phyloP scores from a whole-genome alignment of 2,329 filamentous ascomycete genomes.

The Diaporthe aspalathi region DNA sequence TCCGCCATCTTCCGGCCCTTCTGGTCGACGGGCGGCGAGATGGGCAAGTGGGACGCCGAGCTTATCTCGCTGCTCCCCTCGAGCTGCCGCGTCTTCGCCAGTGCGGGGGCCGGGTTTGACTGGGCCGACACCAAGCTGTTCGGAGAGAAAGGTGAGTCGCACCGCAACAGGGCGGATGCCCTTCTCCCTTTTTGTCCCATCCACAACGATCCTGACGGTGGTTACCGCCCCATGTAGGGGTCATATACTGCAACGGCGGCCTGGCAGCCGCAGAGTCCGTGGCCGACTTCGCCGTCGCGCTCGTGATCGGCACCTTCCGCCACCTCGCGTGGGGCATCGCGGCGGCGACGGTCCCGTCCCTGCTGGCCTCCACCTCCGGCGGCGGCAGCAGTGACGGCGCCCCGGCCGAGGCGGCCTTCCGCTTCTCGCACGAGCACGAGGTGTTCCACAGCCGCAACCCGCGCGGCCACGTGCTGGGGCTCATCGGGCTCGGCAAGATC shows the following conservation, averaged over 20 bases:
- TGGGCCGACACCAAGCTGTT: slow-evolving; percentile 73
- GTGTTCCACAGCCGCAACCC: slow-evolving; percentile 73
- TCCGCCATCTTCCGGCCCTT: slow-evolving; percentile 66
- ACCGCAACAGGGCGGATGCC: too few species aligned
- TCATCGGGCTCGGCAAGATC: slow-evolving; percentile 77
- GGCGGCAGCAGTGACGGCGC: slow-evolving; percentile 44
- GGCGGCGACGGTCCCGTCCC: slow-evolving; percentile 60
- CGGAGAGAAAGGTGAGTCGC: slow-evolving; percentile 65
- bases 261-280: slow-evolving; percentile 78
- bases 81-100: slow-evolving; percentile 70
- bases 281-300: slow-evolving; percentile 76
- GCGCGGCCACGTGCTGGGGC: slow-evolving; percentile 68
- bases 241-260: slow-evolving; percentile 80
- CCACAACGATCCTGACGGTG: too few species aligned
- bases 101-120: slow-evolving; percentile 74
- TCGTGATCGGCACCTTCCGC: slow-evolving; percentile 77
- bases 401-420: slow-evolving; percentile 54
- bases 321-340: slow-evolving; percentile 72
- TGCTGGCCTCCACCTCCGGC: background rate
- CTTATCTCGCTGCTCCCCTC: slow-evolving; percentile 66
- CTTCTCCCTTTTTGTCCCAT: too few species aligned
- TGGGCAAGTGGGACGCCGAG: slow-evolving; percentile 73
- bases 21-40: slow-evolving; percentile 71
- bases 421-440: slow-evolving; percentile 69
- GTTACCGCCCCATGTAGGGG: too few species aligned